These are phyloP conservation scores for Phyllosticta capitalensis DNA, from an alignment of 2,329 filamentous ascomycete genomes.

Conservation along the genomic window DNA sequence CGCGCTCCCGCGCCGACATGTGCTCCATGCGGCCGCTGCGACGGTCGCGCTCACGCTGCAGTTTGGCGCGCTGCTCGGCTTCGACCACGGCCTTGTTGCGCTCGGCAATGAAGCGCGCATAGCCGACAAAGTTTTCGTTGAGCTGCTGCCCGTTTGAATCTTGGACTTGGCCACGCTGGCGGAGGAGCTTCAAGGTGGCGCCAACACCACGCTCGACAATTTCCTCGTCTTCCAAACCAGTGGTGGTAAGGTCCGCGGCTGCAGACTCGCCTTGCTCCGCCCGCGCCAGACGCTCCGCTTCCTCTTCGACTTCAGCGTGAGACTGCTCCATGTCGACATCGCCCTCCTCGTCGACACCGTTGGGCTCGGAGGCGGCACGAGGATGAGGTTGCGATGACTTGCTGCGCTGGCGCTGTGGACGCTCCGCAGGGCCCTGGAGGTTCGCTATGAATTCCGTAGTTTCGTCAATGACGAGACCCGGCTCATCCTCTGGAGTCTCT, in stretches of 20 bases:
- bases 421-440: conserved; percentile 54
- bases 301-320: conserved; percentile 43
- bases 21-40: conserved; percentile 69
- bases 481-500: conserved; percentile 44
- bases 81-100: conserved; percentile 69
- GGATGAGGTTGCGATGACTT: conserved; percentile 23
- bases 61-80: conserved; percentile 67
- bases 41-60: conserved; percentile 83
- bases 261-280: conserved; percentile 32
- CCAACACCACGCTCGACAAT: conserved; percentile 70
- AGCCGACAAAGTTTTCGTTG: conserved; percentile 59
- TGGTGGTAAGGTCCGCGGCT: conserved; percentile 48
- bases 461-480: conserved; percentile 84
- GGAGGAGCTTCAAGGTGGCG: conserved; percentile 70
- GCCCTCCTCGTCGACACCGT: conserved; percentile 36
- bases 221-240: conserved; percentile 77
- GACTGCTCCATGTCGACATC: conserved; percentile 45
- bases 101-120: conserved; percentile 69
- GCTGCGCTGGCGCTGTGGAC: conserved; percentile 36
- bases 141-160: conserved; percentile 51
- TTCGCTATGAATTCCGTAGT: conserved; percentile 91
- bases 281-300: conserved; percentile 32
- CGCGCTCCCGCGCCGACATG: conserved; percentile 85
- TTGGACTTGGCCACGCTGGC: conserved; percentile 73
- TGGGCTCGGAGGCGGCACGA: conserved; percentile 10